Evolutionary conservation across 1,284 basidiomycete genomes (phyloP).

Genomic region (Microbotryum saponariae): DNA sequence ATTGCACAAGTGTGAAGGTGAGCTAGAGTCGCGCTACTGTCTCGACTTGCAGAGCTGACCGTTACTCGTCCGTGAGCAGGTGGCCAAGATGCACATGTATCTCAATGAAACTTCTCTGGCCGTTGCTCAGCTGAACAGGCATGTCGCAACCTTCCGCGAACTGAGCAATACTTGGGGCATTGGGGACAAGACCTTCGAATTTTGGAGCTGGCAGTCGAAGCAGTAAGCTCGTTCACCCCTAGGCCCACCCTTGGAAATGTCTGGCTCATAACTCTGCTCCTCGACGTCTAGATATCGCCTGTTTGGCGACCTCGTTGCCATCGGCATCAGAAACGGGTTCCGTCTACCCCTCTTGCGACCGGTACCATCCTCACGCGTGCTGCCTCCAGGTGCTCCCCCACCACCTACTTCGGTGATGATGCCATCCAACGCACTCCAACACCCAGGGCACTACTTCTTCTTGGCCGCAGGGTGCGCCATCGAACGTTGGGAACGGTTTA

Average conservation of each 20-base stretch:
- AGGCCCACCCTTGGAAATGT: too few relatives aligned
- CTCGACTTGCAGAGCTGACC: too few relatives aligned
- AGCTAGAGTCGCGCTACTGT: slow-evolving; percentile 15
- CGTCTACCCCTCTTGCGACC: slow-evolving; percentile 50
- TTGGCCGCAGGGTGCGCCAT: slow-evolving; percentile 76
- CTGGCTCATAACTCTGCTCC: background rate
- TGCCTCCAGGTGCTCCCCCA: slow-evolving; percentile 38
- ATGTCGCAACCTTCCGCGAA: slow-evolving; percentile 76
- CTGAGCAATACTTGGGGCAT: slow-evolving; percentile 91
- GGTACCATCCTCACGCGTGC: slow-evolving; percentile 37
- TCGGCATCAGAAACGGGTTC: slow-evolving; percentile 58
- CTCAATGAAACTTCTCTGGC: slow-evolving; percentile 70
- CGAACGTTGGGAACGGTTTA: slow-evolving; percentile 58
- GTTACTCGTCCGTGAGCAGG: slow-evolving; percentile 46
- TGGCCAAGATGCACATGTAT: slow-evolving; percentile 81
- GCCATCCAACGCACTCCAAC: slow-evolving; percentile 57
- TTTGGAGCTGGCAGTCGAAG: slow-evolving; percentile 90
- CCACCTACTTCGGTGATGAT: slow-evolving; percentile 39
- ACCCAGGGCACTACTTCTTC: slow-evolving; percentile 85
- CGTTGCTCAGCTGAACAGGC: slow-evolving; percentile 69
- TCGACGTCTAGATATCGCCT: slow-evolving; percentile 59
- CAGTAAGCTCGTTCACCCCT: slow-evolving; percentile 55
- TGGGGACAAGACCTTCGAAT: slow-evolving; percentile 93
- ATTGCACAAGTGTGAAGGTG: slow-evolving; percentile 81
- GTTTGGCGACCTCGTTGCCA: slow-evolving; percentile 77